Evolutionary conservation across 2,329 filamentous ascomycete species (phyloP), one percentile per base, ranked within the genome.

Genomic region (Orbilia ellipsospora): DNA sequence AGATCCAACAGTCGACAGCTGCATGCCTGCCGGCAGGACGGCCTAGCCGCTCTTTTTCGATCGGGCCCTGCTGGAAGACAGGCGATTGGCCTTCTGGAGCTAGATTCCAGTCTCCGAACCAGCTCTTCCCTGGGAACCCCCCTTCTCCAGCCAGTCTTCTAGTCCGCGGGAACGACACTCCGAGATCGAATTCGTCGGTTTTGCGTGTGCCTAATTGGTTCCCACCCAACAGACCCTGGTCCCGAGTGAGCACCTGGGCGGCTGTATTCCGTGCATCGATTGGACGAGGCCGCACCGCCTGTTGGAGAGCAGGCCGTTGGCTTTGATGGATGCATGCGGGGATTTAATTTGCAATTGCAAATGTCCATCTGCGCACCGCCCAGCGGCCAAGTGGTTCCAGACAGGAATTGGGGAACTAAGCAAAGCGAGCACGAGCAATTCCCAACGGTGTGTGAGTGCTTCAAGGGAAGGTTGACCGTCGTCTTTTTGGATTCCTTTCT

Each of bases 261-360:
- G 51, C 59, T 69, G 64, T 64, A 67, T 75, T 36, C 72, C 20
- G 64, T 36, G n/a, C 60, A 59, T 40, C 60, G 52, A 75, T 75
- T 75, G 72, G 72, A 20, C 18, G 16, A 44, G n/a, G 16, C 3
- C 23, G 36, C 20, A 28, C 36, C 13, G 48, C 23, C 40, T n/a
- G 16, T n/a, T 18, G 13, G 15, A 48, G n/a, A 48, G 44, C 52
- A 60, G 50, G 62, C 69, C 62, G 62, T 66, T 67, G 59, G 44
- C 48, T 65, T 60, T 52, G 28, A 10, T 36, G 31, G 31, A 56
- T 51, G 42, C 45, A 69, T 75, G 72, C 64, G 72, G 72, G 72
- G 72, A 75, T 68, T 59, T 61, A 50, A 63, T 60, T 54, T 57
- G 28, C 44, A 48, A n/a, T 48, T 48, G 44, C 16, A 18, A 48